Base-by-base conservation (phyloP, 345 rosid species). In the Alliaria petiolata region DNA sequence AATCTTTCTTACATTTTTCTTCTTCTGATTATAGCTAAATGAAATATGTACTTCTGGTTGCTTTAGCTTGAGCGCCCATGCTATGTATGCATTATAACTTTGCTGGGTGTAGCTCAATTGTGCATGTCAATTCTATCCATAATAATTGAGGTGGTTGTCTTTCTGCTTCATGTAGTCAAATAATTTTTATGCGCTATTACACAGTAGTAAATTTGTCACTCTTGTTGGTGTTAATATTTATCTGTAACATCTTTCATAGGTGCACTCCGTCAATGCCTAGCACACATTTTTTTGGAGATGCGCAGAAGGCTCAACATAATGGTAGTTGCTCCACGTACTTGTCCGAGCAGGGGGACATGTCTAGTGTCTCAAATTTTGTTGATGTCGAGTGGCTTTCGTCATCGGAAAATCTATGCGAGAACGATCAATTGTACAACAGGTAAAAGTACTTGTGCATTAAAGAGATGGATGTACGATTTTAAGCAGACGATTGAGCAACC, bases 381-480 rank as follows among this genome's bases (percentile, higher is more conserved):
- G 98, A 95, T 79, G 70, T 92, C 36, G 98, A 92, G 71, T 86
- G 96, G 95, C 85, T 95, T 33, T 95, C 98, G 4, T 95, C 98
- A 28, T 88, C 97, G 1, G 98, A 89, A 67, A 92, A 87, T 75
- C 89, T 95, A 61, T 90, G 89, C 5, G 97, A 95, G 59, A 96
- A 90, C 43, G 97, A 95, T 74, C 87, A 78, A 50, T 84, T 78
- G 73, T 89, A 85, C 80, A 95, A 85, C 80, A 95, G 99, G 99
- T 95, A 74, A 59, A 49, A 31, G 31, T 20, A 38, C 0, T 28
- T 49, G 61, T 65, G 28, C 64, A 26, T 38, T 55, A 9, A 55
- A 55, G 47, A 71, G 35, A 42, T 19, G 12, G 11, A 13, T 60
- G 43, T 53, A 52, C 14, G 28, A 20, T 8, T 44, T 54, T 76